phyloP scores from a whole-genome alignment of 176 grass and related monocot genomes.

The Lolium perenne region DNA sequence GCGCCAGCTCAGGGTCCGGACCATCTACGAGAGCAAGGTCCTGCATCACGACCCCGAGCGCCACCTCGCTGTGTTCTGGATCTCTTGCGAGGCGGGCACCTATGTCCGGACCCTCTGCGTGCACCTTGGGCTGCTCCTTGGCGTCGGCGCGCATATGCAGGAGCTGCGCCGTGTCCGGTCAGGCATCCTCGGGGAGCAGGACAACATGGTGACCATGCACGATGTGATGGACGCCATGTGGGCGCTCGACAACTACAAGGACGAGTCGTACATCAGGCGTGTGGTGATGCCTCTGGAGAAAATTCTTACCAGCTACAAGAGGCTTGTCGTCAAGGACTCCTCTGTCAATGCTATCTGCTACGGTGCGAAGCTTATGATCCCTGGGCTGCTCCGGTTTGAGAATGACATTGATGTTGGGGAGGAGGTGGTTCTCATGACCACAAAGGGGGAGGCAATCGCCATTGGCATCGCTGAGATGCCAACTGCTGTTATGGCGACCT shows the following conservation, averaged over 20 bases:
- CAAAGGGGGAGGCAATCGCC: conserved; percentile 90
- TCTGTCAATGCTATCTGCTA: conserved; percentile 97
- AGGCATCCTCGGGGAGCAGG: conserved; percentile 83
- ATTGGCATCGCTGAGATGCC: conserved; percentile 96
- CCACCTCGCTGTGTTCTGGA: conserved; percentile 95
- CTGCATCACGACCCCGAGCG: conserved; percentile 80
- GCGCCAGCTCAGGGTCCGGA: conserved; percentile 91
- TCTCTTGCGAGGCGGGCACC: conserved; percentile 89
- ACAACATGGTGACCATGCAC: conserved; percentile 99
- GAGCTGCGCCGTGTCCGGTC: conserved; percentile 90
- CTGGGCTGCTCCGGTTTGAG: conserved; percentile 87
- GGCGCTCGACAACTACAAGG: conserved; percentile 78
- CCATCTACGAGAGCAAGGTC: conserved; percentile 96
- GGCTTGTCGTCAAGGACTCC: conserved; percentile 95
- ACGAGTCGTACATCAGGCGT: conserved; percentile 81
- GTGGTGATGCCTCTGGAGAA: conserved; percentile 91
- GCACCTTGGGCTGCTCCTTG: conserved; percentile 85
- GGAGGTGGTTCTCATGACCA: conserved; percentile 91
- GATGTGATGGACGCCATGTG: conserved; percentile 91
- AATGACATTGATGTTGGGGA: conserved; percentile 94
- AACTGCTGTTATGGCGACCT: conserved; percentile 90
- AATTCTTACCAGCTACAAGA: conserved; percentile 94
- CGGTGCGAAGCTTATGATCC: conserved; percentile 97
- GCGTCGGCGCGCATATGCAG: conserved; percentile 91
- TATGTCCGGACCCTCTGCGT: conserved; percentile 96